These are phyloP conservation scores for Plasmodium vivax DNA, from an alignment of 169 alveolate genomes.

Conservation along the genomic window DNA sequence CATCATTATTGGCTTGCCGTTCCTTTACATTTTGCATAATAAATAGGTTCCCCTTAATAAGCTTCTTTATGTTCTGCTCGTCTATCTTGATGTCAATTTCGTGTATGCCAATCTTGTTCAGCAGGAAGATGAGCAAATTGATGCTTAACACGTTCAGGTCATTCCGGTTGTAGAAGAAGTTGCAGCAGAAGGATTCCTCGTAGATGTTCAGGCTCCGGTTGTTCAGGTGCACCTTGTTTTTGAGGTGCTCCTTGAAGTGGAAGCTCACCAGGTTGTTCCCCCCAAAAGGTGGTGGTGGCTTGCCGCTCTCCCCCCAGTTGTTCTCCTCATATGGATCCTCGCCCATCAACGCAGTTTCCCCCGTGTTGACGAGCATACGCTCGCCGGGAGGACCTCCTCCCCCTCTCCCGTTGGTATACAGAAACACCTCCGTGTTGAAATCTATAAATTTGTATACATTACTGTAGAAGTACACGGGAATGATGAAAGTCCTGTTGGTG, in stretches of 20 bases:
- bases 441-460: constrained; percentile 65
- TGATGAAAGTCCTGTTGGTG: constrained; percentile 13
- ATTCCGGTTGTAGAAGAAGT: constrained; percentile 39
- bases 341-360: background rate
- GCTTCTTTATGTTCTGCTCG: constrained; percentile 29
- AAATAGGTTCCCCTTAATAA: constrained; percentile 61
- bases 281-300: no score
- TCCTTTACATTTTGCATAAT: background rate
- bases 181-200: constrained; percentile 66
- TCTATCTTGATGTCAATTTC: constrained; percentile 57
- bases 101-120: constrained; percentile 48
- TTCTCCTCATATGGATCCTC: background rate
- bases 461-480: constrained; percentile 51
- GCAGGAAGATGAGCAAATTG: constrained; percentile 47
- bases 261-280: background rate
- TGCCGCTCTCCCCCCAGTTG: background rate
- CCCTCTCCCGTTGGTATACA: background rate
- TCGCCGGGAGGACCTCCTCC: background rate
- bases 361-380: background rate
- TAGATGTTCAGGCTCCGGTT: constrained; percentile 53
- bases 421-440: constrained; percentile 65
- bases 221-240: constrained; percentile 27
- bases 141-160: constrained; percentile 53
- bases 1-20: constrained; percentile 22
- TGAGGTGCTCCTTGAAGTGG: constrained; percentile 10